Conservation (phyloP, 768 basidiomycete genomes). For the Serpula lacrymans region DNA sequence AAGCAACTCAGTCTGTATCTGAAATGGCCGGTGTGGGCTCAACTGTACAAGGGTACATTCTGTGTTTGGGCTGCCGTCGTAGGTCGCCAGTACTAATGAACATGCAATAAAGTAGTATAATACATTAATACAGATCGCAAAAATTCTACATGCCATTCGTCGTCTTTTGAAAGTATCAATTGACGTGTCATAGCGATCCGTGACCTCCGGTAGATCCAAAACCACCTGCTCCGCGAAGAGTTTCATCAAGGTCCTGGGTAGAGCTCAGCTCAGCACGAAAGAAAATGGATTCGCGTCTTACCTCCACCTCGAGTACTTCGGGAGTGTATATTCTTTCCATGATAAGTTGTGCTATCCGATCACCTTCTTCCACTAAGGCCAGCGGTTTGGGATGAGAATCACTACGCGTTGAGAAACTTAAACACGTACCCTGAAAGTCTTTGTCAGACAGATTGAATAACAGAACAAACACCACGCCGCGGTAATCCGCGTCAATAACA, state of each 20-base stretch:
- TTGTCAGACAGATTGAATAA: slow-evolving; percentile 90
- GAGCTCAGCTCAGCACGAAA: slow-evolving; percentile 8
- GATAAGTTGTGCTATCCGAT: slow-evolving; percentile 94
- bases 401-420: slow-evolving; percentile 1
- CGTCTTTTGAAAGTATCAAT: too few species aligned
- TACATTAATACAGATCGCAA: too few species aligned
- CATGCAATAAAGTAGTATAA: too few species aligned
- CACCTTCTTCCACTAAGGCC: slow-evolving; percentile 78
- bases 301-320: slow-evolving; percentile 81
- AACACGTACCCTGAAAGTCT: slow-evolving; percentile 71
- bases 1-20: too few species aligned
- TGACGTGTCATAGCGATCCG: slow-evolving; percentile 34
- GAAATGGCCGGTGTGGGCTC: too few species aligned
- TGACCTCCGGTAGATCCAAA: slow-evolving; percentile 97
- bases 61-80: too few species aligned
- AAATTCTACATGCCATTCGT: too few species aligned
- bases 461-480: slow-evolving; percentile 86
- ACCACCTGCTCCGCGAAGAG: slow-evolving; percentile 77
- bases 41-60: too few species aligned
- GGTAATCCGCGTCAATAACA: slow-evolving; percentile 95
- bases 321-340: slow-evolving; percentile 88
- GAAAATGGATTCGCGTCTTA: slow-evolving; percentile 33
- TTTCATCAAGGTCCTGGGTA: slow-evolving; percentile 76
- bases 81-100: too few species aligned
- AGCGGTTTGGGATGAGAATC: not conserved